These are phyloP conservation scores for Penium margaritaceum DNA, from an alignment of 139 green algal species.

Conservation along the genomic window DNA sequence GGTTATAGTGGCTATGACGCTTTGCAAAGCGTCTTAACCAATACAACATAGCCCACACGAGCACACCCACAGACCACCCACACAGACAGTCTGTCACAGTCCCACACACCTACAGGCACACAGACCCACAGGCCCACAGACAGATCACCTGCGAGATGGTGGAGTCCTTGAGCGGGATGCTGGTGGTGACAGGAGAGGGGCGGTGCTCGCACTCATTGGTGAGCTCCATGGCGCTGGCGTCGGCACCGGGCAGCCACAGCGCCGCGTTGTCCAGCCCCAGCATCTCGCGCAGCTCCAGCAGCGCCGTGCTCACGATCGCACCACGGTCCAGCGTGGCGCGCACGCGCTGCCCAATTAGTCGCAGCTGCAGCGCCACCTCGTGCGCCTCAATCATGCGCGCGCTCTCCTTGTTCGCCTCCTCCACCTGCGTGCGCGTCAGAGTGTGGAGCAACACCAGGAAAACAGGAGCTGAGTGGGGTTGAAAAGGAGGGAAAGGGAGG, in stretches of 20 bases:
- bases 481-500: no score
- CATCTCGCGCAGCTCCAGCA: conserved; percentile 19
- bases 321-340: conserved; percentile 27
- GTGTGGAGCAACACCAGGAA: no score
- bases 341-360: background rate
- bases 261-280: conserved; percentile 26
- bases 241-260: conserved; percentile 13
- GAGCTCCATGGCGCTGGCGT: conserved; percentile 15
- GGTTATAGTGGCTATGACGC: no score
- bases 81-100: no score
- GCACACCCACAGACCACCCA: no score
- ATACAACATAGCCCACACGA: no score
- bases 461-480: no score
- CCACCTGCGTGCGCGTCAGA: background rate
- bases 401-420: conserved; percentile 21
- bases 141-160: conserved; percentile 10
- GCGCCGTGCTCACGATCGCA: conserved; percentile 6
- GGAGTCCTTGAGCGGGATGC: conserved; percentile 14
- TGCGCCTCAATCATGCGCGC: background rate
- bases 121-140: no score
- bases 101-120: no score
- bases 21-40: no score
- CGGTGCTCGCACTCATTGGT: conserved; percentile 14
- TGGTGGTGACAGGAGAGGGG: background rate
- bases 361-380: background rate